Conservation (phyloP, 495 filamentous ascomycete species). For the Aspergillus cavernicola region DNA sequence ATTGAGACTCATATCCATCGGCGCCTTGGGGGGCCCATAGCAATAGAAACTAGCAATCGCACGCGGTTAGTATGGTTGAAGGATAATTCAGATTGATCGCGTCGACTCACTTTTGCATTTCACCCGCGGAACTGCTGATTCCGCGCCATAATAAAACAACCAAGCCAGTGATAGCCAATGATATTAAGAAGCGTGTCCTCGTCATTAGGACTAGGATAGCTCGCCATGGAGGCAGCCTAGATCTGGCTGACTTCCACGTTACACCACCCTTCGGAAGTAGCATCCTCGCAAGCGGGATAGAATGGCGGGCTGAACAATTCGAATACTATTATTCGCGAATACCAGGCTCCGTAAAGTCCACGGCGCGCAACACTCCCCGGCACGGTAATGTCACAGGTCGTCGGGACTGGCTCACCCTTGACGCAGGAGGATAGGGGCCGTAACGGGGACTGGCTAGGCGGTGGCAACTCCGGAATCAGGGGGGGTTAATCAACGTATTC, state of each 20-base stretch:
- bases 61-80: neutral
- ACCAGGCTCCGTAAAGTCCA: conserved; percentile 4
- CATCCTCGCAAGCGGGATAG: conserved; percentile 41
- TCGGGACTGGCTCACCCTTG: conserved; percentile 8
- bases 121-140: conserved; percentile 71
- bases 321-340: conserved; percentile 3
- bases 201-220: conserved; percentile 74
- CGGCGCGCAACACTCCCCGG: conserved; percentile 22
- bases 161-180: conserved; percentile 66
- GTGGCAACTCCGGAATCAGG: neutral
- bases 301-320: conserved; percentile 6
- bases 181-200: conserved; percentile 73
- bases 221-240: conserved; percentile 76
- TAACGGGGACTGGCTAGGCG: neutral
- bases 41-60: conserved; percentile 78
- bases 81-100: neutral
- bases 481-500: neutral
- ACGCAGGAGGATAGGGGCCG: conserved; percentile 5
- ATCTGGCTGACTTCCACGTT: conserved; percentile 86
- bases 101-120: conserved; percentile 78
- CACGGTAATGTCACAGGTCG: conserved; percentile 1
- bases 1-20: conserved; percentile 88
- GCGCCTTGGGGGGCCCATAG: conserved; percentile 87
- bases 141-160: conserved; percentile 88
- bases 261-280: conserved; percentile 84